Base-by-base conservation (phyloP, 108 stramenopile species). In the Hondaea fermentalgiana region DNA sequence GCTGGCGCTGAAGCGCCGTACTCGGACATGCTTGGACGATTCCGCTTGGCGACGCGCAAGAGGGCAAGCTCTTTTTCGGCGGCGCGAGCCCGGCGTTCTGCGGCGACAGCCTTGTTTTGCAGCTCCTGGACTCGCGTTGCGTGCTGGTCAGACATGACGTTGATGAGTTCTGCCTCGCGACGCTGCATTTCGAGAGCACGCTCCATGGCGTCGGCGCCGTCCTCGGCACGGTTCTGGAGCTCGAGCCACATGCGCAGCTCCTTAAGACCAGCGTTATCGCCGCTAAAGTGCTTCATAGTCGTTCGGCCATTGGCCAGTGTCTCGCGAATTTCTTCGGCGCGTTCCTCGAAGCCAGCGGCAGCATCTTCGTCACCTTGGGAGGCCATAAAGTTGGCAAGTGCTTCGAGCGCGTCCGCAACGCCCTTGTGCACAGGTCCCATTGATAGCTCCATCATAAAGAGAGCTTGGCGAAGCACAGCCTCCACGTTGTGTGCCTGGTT, bases 91-190 rank as follows among this genome's bases (percentile, higher is more conserved):
- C 76, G 76, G 19, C 51, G 49, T 45, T 83, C 76, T 43, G 76
- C 76, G 6, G 45, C 49, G 12, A 53, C 49, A 12, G 76, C 76
- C 51, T 83, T 83, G 51, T 83, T 83, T 12, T 53, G 76, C 6
- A 83, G 76, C 76, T 83, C 76, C 28, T 83, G 49, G n/a, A 83
- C 51, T 12, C 23, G 12, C 6, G 45, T 53, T 4, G 45, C 49
- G 76, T 83, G 76, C 76, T 83, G 76, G 49, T 83, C 76, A 8
- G 76, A 83, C 76, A 83, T 83, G 51, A 83, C 49, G 49, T 83
- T 83, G 25, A 83, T 83, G 49, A 83, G 76, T 2, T 83, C 76
- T 6, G 45, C 51, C 28, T 83, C 76, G 51, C 76, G 76, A 17
- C 51, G 45, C 28, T 53, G 76, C 49, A 83, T 47, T 23, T 83